phyloP scores from a whole-genome alignment of 106 monocot species.

The Phalaenopsis equestris region DNA sequence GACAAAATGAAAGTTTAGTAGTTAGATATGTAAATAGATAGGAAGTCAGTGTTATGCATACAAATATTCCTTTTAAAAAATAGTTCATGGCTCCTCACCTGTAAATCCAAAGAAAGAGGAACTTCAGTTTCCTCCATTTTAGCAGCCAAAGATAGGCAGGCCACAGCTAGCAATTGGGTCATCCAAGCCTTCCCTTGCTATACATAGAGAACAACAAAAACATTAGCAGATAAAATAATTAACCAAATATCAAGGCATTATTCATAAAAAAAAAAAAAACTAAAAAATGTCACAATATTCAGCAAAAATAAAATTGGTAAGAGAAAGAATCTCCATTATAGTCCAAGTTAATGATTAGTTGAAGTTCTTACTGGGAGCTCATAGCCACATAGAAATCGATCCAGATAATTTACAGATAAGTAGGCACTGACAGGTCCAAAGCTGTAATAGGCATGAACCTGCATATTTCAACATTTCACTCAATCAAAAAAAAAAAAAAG shows the following conservation, averaged over 20 bases:
- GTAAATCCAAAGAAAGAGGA: conserved; percentile 46
- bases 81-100: conserved; percentile 26
- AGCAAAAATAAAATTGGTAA: not conserved
- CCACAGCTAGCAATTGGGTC: conserved; percentile 64
- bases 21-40: too few relatives aligned
- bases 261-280: not conserved
- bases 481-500: not conserved
- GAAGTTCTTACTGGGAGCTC: conserved; percentile 49
- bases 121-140: conserved; percentile 78
- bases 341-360: too few relatives aligned
- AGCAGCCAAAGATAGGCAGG: conserved; percentile 70
- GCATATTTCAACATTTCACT: conserved; percentile 11
- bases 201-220: not conserved
- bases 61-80: not conserved
- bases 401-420: conserved; percentile 70
- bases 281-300: not conserved
- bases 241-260: not conserved
- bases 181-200: conserved; percentile 69
- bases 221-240: not conserved
- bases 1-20: too few relatives aligned
- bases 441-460: conserved; percentile 68
- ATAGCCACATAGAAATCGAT: conserved; percentile 62
- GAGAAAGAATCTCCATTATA: too few relatives aligned
- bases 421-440: conserved; percentile 69
- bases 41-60: too few relatives aligned